Base-by-base conservation (phyloP, 306 rosid species). In the Vigna mungo region DNA sequence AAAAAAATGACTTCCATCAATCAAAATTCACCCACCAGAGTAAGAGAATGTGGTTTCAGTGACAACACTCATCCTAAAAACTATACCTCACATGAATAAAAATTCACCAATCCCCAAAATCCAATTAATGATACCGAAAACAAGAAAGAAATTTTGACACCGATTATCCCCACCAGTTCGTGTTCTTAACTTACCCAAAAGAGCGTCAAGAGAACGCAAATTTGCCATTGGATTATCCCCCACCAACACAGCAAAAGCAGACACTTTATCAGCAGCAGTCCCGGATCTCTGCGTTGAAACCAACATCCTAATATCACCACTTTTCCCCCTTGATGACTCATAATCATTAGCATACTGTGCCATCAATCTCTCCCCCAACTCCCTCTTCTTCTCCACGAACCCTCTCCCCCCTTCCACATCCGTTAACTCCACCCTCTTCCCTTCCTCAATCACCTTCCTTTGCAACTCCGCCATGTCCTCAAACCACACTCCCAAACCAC, bases 211-310 rank as follows among this genome's bases (percentile, higher is more conserved):
- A 6, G 99, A 90, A 79, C 97, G 85, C 87, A 92, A 80, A 77
- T 91, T 92, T 41, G 97, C 94, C 44, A 96, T 76, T 20, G 98
- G 96, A 68, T 92, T 91, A 53, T 95, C 99, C 36, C 98, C 98
- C 55, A 91, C 85, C 88, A 92, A 52, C 1, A 95, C 98, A 4
- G 98, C 81, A 78, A 89, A 95, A 0, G 99, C 98, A 3, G 98
- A 95, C 3, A 95, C 95, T 85, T 95, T 95, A 60, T 95, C 97
- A 27, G 88, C 90, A 0, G 96, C 97, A 82, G 99, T 95, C 53
- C 99, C 99, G 0, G 97, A 95, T 87, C 97, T 90, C 84, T 92
- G 97, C 1, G 97, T 95, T 6, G 92, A 81, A 56, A 87, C 59
- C 91, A 95, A 72, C 93, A 95, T 91, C 86, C 86, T 92, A 37